phyloP scores from a whole-genome alignment of 139 green algal genomes.

The Dunaliella primolecta region DNA sequence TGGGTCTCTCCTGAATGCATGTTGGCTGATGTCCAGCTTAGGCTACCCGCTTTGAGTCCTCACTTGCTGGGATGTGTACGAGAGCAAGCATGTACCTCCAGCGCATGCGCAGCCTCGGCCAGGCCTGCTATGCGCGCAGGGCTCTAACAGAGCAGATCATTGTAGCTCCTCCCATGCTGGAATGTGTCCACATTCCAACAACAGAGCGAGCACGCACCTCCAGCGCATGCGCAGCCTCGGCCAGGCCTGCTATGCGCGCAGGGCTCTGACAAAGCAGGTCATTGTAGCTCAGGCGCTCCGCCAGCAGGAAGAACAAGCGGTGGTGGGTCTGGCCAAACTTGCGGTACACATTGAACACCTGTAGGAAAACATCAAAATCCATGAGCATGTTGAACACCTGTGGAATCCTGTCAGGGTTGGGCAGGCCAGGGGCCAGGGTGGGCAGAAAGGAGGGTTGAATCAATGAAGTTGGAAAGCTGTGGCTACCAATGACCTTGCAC shows the following conservation, averaged over 20 bases:
- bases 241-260: background rate
- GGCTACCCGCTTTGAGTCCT: background rate
- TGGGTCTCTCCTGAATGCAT: too few relatives aligned
- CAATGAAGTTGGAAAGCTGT: too few relatives aligned
- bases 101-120: background rate
- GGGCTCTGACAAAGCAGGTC: background rate
- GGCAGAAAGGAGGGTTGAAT: too few relatives aligned
- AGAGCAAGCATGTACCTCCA: too few relatives aligned
- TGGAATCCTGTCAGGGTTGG: too few relatives aligned
- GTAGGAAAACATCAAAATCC: too few relatives aligned
- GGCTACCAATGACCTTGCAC: too few relatives aligned
- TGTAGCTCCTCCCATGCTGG: background rate
- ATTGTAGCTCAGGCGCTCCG: background rate
- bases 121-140: background rate
- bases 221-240: background rate
- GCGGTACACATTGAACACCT: background rate
- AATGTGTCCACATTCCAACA: background rate
- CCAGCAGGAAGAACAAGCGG: background rate
- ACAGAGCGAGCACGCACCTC: background rate
- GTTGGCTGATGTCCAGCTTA: background rate
- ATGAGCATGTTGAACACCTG: too few relatives aligned
- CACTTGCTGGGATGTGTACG: too few relatives aligned
- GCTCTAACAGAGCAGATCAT: background rate
- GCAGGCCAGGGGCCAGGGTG: too few relatives aligned
- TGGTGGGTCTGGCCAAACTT: background rate